Percentiles rank a stretch among this genome's conserved stretches.
phyloP scores from a whole-genome alignment of 108 stramenopile species.

The Thalassiosira profunda region DNA sequence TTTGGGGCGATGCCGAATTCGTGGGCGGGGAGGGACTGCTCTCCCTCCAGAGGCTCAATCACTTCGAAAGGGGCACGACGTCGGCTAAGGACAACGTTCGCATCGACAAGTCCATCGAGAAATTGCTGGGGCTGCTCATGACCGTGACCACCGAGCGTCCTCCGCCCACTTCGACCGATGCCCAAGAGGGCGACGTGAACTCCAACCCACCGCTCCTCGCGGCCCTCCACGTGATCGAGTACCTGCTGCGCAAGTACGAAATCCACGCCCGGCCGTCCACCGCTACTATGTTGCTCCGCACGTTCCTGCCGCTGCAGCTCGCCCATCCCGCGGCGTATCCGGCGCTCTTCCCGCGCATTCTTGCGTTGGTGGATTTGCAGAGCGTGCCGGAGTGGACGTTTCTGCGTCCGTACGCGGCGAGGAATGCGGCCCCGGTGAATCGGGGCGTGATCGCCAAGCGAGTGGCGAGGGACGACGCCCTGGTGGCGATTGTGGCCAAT shows the following conservation, averaged over 20 bases:
- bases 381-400: slow-evolving; percentile 52
- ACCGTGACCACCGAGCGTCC: slow-evolving; percentile 19
- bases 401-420: slow-evolving; percentile 65
- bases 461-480: slow-evolving; percentile 55
- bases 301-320: slow-evolving; percentile 44
- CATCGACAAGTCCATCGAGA: slow-evolving; percentile 31
- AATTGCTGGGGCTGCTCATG: slow-evolving; percentile 12
- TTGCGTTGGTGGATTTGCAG: slow-evolving; percentile 68
- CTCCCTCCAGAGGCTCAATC: slow-evolving; percentile 10
- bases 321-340: slow-evolving; percentile 25
- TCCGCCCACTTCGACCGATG: not conserved
- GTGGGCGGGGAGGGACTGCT: not conserved
- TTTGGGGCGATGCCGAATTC: slow-evolving; percentile 1
- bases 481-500: slow-evolving; percentile 33
- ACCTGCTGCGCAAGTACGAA: slow-evolving; percentile 70
- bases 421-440: slow-evolving; percentile 33
- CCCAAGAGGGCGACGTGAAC: not conserved
- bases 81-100: slow-evolving; percentile 29
- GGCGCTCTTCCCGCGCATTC: slow-evolving; percentile 39
- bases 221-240: slow-evolving; percentile 71
- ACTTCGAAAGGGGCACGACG: slow-evolving; percentile 48
- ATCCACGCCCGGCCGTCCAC: slow-evolving; percentile 59
- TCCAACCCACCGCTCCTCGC: slow-evolving; percentile 9
- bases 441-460: slow-evolving; percentile 51
- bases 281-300: slow-evolving; percentile 41